Conservation (phyloP, 176 grass and related monocot genomes). For the Aegilops umbellulata region DNA sequence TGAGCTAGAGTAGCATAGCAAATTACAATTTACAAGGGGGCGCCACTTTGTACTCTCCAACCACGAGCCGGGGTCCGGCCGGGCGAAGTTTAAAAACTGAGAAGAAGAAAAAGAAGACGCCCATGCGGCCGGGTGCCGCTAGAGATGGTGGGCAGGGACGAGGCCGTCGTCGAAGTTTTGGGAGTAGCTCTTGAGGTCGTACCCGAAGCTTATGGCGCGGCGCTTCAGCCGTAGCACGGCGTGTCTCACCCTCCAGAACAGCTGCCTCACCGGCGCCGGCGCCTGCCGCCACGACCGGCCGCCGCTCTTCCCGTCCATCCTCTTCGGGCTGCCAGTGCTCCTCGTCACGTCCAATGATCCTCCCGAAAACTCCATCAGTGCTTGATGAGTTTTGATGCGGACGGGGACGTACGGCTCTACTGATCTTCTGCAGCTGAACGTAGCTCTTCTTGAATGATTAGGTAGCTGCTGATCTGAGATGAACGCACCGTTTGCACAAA, state of each 20-base stretch:
- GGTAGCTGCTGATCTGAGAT: background rate
- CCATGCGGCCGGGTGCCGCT: background rate
- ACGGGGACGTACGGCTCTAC: background rate
- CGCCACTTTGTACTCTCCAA: background rate
- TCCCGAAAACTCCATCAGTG: background rate
- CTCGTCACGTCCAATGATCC: background rate
- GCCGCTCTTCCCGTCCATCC: background rate
- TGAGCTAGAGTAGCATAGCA: background rate
- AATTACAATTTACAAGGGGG: background rate
- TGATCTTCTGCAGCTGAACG: too few species aligned
- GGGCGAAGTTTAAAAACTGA: background rate
- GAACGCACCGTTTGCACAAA: background rate
- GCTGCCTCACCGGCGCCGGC: background rate
- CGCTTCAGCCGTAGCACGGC: background rate
- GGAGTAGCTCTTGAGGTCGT: conserved; percentile 33
- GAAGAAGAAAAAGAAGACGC: background rate
- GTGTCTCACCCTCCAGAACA: conserved; percentile 31
- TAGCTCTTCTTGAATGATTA: background rate
- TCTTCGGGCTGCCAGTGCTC: background rate
- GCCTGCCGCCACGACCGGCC: background rate
- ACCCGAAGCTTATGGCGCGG: background rate
- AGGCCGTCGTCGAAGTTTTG: conserved; percentile 41
- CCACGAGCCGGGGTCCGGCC: background rate
- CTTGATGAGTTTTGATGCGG: background rate
- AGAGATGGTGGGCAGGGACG: background rate